These are phyloP conservation scores for Diacronema lutheri DNA, from an alignment of 78 protist species.

Conservation along the genomic window DNA sequence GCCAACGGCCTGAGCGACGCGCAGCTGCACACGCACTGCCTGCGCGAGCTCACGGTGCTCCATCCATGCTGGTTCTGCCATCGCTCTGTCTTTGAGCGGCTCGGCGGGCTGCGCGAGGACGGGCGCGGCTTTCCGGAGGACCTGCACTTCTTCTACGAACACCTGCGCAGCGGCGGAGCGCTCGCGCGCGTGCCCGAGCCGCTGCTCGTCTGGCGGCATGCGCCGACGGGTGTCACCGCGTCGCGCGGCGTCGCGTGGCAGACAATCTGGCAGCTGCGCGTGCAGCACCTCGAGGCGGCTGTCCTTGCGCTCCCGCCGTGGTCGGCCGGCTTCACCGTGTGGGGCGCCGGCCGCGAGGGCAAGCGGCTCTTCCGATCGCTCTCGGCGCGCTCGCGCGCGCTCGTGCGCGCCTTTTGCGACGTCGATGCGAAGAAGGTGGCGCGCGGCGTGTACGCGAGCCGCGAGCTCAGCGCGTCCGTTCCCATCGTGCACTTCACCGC, in stretches of 20 bases:
- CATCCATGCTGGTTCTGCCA: neutral
- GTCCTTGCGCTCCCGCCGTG: neutral
- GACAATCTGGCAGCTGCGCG: neutral
- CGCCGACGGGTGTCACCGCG: neutral
- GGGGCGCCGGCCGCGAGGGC: slow-evolving; percentile 24
- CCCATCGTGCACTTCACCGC: neutral
- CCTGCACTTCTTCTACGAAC: slow-evolving; percentile 5
- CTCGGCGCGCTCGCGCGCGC: neutral
- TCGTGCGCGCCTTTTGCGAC: slow-evolving; percentile 15
- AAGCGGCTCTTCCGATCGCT: neutral
- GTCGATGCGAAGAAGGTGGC: slow-evolving; percentile 3
- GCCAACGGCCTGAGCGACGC: neutral
- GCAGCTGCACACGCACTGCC: neutral
- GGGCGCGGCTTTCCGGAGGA: neutral
- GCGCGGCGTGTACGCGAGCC: neutral
- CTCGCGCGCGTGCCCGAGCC: neutral
- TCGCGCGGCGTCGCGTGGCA: neutral
- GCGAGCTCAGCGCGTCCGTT: neutral
- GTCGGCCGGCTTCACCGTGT: neutral
- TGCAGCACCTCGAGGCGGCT: neutral
- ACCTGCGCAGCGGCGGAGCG: neutral
- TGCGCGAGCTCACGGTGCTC: neutral
- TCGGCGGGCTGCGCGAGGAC: neutral
- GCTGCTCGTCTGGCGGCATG: neutral
- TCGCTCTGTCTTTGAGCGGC: neutral